These are phyloP conservation scores for Melampsora americana DNA, from an alignment of 1,284 basidiomycete genomes.

Conservation along the genomic window DNA sequence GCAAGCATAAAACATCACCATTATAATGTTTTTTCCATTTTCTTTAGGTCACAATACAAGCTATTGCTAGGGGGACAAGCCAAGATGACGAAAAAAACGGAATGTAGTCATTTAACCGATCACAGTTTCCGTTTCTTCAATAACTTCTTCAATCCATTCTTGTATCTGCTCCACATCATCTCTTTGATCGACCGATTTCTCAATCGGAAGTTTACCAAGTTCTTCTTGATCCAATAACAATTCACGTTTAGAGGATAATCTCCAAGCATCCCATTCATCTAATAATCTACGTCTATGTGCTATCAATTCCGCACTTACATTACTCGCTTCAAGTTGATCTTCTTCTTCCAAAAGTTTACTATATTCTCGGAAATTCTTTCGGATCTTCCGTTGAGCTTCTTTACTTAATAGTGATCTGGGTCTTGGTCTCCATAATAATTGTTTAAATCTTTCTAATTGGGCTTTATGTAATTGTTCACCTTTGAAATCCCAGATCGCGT, in stretches of 20 bases:
- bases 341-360: conserved; percentile 92
- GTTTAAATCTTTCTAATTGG: conserved; percentile 86
- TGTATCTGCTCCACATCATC: conserved; percentile 53
- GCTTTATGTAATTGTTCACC: conserved; percentile 86
- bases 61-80: neutral
- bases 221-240: conserved; percentile 49
- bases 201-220: conserved; percentile 46
- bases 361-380: conserved; percentile 87
- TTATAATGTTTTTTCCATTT: neutral
- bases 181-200: conserved; percentile 48
- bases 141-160: conserved; percentile 54
- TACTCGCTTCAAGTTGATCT: conserved; percentile 90
- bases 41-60: neutral
- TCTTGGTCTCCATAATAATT: conserved; percentile 96
- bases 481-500: conserved; percentile 95
- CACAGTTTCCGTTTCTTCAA: conserved; percentile 54
- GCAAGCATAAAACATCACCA: neutral
- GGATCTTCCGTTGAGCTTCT: conserved; percentile 81
- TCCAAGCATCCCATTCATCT: conserved; percentile 98
- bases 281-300: conserved; percentile 86
- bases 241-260: conserved; percentile 51
- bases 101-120: conserved; percentile 41
- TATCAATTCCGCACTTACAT: conserved; percentile 86
- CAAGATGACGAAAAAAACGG: too few species aligned
- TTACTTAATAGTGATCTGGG: conserved; percentile 80